Base-by-base conservation (phyloP, 208 protist genomes). In the Endotrypanum monterogeii region DNA sequence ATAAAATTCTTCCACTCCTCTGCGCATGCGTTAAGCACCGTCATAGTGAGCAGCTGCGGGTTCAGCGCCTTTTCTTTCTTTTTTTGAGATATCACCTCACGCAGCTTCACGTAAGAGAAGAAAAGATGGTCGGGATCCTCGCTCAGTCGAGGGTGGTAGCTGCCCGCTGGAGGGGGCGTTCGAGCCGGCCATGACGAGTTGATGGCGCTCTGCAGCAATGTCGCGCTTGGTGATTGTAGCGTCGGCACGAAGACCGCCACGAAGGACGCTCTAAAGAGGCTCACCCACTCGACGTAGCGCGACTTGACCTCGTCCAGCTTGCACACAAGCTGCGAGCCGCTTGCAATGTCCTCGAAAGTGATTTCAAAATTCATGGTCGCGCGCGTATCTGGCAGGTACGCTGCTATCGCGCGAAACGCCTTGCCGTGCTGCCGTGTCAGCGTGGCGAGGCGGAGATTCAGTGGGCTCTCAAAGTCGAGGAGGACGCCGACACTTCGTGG, bases 1-100 rank as follows among this genome's bases (percentile, higher is more conserved):
- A 97, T 95, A 75, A 91, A 97, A 68, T 82, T 88, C 73, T 88
- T 83, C 93, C 93, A 97, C 71, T 92, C 86, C 32, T 97, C 93
- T 32, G 93, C 75, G 79, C 89, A 90, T 23, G 93, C 89, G 77
- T 94, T 93, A 39, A 97, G 82, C 63, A 97, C 83, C 12, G 88
- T 74, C 50, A 91, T 85, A 9, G 82, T 91, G 14, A 97, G 80
- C 60, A 92, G 67, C 74, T 91, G 79, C 37, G 75, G 73, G 61
- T 91, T 90, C n/a, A 97, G 37, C 14, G 69, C 72, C 50, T 81
- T 78, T 71, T 97, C 89, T 62, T 85, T 74, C 70, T 90, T 86
- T 67, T 86, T 90, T 62, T 89, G 84, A 35, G 84, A 83, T 28
- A 97, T 80, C 1, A 90, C 77, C 76, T 97, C 93, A 30, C 89